Base-by-base conservation (phyloP, 2,329 filamentous ascomycete genomes). In the Stachybotrys echinatus region DNA sequence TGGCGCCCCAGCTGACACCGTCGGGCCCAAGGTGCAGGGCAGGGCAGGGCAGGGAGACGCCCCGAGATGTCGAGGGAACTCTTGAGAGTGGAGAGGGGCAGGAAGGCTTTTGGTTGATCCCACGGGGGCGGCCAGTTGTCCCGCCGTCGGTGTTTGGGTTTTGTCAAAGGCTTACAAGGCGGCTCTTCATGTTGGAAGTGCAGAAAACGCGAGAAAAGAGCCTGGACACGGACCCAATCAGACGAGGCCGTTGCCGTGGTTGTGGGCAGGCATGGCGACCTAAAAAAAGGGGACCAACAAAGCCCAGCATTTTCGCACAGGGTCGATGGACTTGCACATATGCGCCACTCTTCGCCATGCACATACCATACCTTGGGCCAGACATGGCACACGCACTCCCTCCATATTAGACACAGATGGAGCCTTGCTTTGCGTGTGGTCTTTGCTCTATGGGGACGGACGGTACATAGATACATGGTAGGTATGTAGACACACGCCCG, bases 1-100 rank as follows among this genome's bases (percentile, higher is more conserved):
- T 46, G 44, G 44, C 44, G 44, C 44, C 44, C 44, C 44, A 46
- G 44, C 44, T 46, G 44, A 46, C 44, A 46, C 44, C 44, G 44
- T 19, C 23, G 23, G 27, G 18, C 27, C 18, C 14, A n/a, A n/a
- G n/a, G n/a, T n/a, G n/a, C n/a, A 27, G 22, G 23, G 44, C 27
- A 34, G 44, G 42, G 20, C 42, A 45, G 27, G 42, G 42, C 27
- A 34, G 27, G 27, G 27, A 34, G 27, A 34, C 14, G 27, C n/a
- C n/a, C n/a, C n/a, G n/a, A n/a, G n/a, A n/a, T 39, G 37, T 17
- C 5, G 12, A 12, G 5, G 12, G 37, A 39, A 12, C 17, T n/a
- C 31, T 39, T 5, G 37, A 39, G 37, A 39, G 12, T n/a, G 37
- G 37, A 21, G 12, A 21, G 19, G 19, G 14, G 12, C 5, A 21